Base-by-base conservation (phyloP, 495 filamentous ascomycete genomes). In the Penicillium fimorum region DNA sequence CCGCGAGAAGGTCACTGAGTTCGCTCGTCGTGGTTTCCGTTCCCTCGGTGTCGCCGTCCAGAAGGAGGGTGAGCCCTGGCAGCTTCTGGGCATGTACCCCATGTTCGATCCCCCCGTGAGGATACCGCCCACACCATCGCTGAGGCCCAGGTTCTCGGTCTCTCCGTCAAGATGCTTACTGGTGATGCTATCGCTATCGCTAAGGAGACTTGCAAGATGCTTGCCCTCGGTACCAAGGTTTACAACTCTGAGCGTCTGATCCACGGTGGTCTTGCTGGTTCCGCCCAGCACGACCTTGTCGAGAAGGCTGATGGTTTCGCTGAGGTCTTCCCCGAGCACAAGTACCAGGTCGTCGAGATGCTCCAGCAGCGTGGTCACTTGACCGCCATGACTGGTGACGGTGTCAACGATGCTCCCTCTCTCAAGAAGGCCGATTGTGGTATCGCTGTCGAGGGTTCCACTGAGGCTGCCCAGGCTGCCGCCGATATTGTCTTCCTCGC, bases 401-500 rank as follows among this genome's bases (percentile, higher is more conserved):
- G 84, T 84, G 84, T 87, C 66, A 87, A 87, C 78, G 84, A 87
- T 63, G 84, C 84, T 76, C 84, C 84, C 42, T 86, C 84, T 43
- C 79, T 87, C 59, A 87, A 87, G 82, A 87, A 87, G 74, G 82
- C 84, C 56, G 84, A 87, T 65, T 87, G 84, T 63, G 86, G 86
- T 86, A 89, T 89, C 63, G 86, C 86, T 49, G 86, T 89, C 72
- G 86, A 89, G 73, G 86, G 86, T 79, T 84, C 86, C 62, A 87
- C 86, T 37, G 85, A 88, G 76, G 86, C 86, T 67, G 86, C 86
- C 66, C 86, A 89, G 76, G 86, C 86, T 59, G 86, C 86, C 59
- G 85, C 86, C 59, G 86, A 89, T 80, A 89, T 89, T 58, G 86
- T 89, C 67, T 89, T 89, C 83, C 85, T 89, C 63, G 86, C 86